Base-by-base conservation (phyloP, 163 green algal species). In the Coccomyxa subellipsoidea region DNA sequence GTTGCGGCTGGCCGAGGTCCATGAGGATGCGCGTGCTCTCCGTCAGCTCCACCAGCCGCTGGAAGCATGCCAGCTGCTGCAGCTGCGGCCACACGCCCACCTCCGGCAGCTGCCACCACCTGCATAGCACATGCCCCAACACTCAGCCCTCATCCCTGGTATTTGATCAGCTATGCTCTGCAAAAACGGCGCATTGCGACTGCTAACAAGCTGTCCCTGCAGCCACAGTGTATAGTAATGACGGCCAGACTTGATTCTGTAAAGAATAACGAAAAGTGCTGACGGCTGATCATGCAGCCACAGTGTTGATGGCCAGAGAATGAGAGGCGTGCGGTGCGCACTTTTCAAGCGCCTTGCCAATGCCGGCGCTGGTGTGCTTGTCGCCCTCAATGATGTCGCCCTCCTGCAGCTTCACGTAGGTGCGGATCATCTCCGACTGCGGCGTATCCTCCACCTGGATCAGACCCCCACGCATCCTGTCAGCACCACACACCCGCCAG, bases 21-120 rank as follows among this genome's bases (percentile, higher is more conserved):
- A 88, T 78, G 35, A 93, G 79, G 54, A 91, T 85, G 69, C 89
- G 89, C 47, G 85, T 93, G 77, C 83, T 95, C 88, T 98, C 95
- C 66, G 93, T 90, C 80, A 99, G 88, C 92, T 99, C 96, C 78
- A 98, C 95, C 80, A 98, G 88, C 81, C 94, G 92, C 87, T 99
- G 95, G 90, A 98, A 96, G 37, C 71, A 66, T 35, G 95, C 90
- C 37, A 98, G 87, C 69, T 96, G 87, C 0, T 87, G 89, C 1
- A 92, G 80, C 85, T 95, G 92, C 10, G 90, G 85, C 38, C 80
- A 85, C 35, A 93, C 88, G 69, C 92, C 92, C 38, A 93, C 86
- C 72, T 98, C 91, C 10, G 96, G 96, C 87, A 99, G 89, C 82
- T 94, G 90, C 96, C 96, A 98, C 94, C 96, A 97, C 69, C 87